A percentile compares a stretch with the other conserved stretches of the same genome.
Conservation (phyloP, 306 rosid species). For the Begonia masoniana region DNA sequence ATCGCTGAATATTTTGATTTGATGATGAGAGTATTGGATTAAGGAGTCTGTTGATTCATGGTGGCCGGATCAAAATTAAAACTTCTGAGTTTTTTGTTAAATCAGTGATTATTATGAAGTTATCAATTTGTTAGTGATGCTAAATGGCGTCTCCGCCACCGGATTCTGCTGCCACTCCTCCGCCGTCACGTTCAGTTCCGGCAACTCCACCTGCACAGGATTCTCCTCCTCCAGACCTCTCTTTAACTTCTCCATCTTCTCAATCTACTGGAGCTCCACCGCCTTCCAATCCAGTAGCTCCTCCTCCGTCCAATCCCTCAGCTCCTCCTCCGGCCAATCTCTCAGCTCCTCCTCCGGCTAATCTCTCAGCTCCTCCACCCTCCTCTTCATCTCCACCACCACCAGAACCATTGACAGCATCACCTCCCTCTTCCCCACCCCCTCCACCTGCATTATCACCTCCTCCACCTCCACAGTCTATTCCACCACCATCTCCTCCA, state of each 20-base stretch:
- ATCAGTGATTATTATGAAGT: slow-evolving; percentile 2
- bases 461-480: slow-evolving; percentile 11
- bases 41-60: too few species aligned
- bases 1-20: too few species aligned
- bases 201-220: slow-evolving; percentile 47
- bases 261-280: slow-evolving; percentile 14
- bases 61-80: not conserved
- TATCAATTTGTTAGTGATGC: slow-evolving; percentile 6
- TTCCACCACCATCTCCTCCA: slow-evolving; percentile 28
- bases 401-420: not conserved
- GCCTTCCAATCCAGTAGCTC: slow-evolving; percentile 17
- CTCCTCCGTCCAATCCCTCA: slow-evolving; percentile 21
- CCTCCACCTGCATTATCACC: slow-evolving; percentile 12
- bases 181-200: too few species aligned
- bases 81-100: slow-evolving; percentile 12
- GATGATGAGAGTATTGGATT: too few species aligned
- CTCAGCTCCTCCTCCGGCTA: slow-evolving; percentile 7
- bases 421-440: slow-evolving; percentile 18
- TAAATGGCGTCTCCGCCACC: slow-evolving; percentile 32
- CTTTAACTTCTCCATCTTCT: not conserved
- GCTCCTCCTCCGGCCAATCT: slow-evolving; percentile 8
- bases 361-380: slow-evolving; percentile 9
- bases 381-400: slow-evolving; percentile 11
- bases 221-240: slow-evolving; percentile 12
- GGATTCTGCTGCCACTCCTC: too few species aligned